Percentiles rank a stretch among this genome's conserved stretches.
phyloP scores from a whole-genome alignment of 2,329 filamentous ascomycete genomes.

The Colletotrichum musicola region DNA sequence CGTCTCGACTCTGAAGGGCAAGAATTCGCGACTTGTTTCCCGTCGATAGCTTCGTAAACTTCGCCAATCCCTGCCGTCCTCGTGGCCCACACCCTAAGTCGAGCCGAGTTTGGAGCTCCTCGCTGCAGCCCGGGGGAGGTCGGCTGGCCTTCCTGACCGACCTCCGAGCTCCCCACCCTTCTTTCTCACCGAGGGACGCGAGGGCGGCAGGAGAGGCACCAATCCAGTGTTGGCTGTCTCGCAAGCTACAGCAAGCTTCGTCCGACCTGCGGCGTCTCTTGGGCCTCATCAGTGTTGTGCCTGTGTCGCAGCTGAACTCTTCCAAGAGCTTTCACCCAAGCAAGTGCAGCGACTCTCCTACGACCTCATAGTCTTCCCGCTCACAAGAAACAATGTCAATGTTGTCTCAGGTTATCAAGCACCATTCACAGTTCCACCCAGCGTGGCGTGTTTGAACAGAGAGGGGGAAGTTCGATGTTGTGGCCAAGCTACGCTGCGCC shows the following conservation, averaged over 20 bases:
- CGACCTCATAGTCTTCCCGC: background rate
- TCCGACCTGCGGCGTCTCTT: constrained; percentile 29
- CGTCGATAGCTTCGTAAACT: background rate
- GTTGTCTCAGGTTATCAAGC: background rate
- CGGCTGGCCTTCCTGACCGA: constrained; percentile 18
- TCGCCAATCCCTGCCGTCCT: constrained; percentile 1
- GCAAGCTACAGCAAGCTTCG: background rate
- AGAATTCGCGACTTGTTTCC: constrained; percentile 3
- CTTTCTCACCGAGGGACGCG: background rate
- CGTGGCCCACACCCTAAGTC: background rate
- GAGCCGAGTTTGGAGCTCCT: background rate
- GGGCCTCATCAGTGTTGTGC: constrained; percentile 6
- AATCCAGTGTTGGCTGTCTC: background rate
- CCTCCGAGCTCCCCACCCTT: too few relatives aligned
- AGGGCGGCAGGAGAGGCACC: too few relatives aligned
- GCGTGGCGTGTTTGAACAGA: background rate
- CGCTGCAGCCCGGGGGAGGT: constrained; percentile 5
- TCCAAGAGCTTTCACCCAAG: background rate
- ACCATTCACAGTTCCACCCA: background rate
- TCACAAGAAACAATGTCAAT: background rate
- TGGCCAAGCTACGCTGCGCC: background rate
- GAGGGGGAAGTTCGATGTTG: background rate
- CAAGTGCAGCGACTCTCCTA: background rate
- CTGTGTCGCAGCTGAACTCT: constrained; percentile 16
- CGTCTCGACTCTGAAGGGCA: background rate